Base-by-base conservation (phyloP, 805 yeast species). In the Myxozyma neglecta region DNA sequence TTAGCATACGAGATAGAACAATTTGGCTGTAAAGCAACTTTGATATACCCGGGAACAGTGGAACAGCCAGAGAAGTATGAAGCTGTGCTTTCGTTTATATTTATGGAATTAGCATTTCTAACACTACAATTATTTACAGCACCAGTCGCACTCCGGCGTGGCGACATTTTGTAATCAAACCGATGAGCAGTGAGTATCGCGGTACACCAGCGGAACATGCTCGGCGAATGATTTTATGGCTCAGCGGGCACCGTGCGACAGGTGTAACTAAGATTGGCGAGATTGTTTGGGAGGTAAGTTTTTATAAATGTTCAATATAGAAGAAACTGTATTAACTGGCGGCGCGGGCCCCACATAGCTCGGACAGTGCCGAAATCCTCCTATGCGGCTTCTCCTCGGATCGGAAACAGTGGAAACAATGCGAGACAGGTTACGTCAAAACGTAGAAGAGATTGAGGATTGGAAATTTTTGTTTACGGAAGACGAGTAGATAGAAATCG, bases 371-470 rank as follows among this genome's bases (percentile, higher is more conserved):
- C 51, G 57, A 13, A 61, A 66, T 10, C 74, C 75, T 20, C 75
- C 75, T 37, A 43, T 70, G 47, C 61, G 74, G 34, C 57, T 73
- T 34, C 63, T 69, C 48, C 53, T 67, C 4, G 73, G 74, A 7
- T 40, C 69, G n/a, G 70, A 70, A 44, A 71, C 74, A 10, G 64
- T 67, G 8, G 65, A 64, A 32, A 64, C 62, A 16, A 63, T 70
- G 57, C 66, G 66, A n/a, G 72, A 72, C 52, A 68, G 71, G 65
- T 58, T 74, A 56, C 61, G 76, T 37, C 63, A 68, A 46, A 63
- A 55, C 29, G 69, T 70, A 16, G 76, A 74, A 62, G 76, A 74
- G 56, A 69, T 73, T n/a, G 76, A 74, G 61, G 76, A 74, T 52
- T 74, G 76, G 76, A 73, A 71, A 69, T 73, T 68, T 64, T 47